Conservation (phyloP, 306 rosid species). For the Astragalus membranaceus region DNA sequence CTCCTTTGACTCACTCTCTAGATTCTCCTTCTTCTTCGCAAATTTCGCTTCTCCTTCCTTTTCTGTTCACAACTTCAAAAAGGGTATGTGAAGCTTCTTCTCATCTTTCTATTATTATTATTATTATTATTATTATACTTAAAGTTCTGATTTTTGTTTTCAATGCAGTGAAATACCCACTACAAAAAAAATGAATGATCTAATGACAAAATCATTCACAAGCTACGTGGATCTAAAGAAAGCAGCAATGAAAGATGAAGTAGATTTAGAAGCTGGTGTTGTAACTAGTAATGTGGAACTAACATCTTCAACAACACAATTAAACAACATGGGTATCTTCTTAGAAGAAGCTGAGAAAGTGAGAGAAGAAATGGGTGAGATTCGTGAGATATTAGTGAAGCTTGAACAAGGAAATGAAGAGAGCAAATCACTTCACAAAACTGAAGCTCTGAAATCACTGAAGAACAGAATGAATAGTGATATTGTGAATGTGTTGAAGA, state of each 20-base stretch:
- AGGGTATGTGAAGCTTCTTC: background rate
- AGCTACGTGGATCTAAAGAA: constrained; percentile 78
- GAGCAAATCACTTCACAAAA: constrained; percentile 57
- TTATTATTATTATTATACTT: too few relatives aligned
- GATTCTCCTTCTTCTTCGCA: background rate
- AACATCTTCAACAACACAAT: constrained; percentile 26
- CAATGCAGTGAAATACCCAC: background rate
- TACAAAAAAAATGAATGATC: constrained; percentile 50
- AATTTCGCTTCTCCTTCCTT: background rate
- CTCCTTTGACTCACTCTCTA: background rate
- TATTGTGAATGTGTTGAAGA: constrained; percentile 48
- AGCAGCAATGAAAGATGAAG: constrained; percentile 61
- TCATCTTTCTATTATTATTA: background rate
- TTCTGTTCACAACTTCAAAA: background rate
- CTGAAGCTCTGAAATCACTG: constrained; percentile 53
- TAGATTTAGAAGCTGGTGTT: constrained; percentile 65
- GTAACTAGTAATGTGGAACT: constrained; percentile 25
- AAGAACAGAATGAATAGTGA: constrained; percentile 46
- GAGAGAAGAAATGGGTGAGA: constrained; percentile 46
- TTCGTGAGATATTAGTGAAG: constrained; percentile 38
- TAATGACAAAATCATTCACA: constrained; percentile 86
- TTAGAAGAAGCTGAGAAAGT: constrained; percentile 79
- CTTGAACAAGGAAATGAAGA: constrained; percentile 71
- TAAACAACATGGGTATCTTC: constrained; percentile 57
- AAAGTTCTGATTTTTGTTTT: background rate